phyloP scores from a whole-genome alignment of 2,329 filamentous ascomycete species.

The Curvularia spicifera region DNA sequence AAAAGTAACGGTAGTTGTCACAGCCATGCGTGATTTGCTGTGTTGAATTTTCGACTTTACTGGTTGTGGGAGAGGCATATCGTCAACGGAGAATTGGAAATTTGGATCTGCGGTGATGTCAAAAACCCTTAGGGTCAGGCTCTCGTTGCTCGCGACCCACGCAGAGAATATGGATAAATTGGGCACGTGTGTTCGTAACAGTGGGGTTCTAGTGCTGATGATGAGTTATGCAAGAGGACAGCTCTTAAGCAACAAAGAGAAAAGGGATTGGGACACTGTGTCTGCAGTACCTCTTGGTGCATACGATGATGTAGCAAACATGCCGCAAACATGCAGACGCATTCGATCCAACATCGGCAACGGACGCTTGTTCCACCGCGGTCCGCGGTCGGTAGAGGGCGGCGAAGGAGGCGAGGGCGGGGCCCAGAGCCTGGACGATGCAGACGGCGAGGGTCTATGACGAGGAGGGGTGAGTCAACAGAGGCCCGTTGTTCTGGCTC shows the following conservation, averaged over 20 bases:
- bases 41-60: too few species aligned
- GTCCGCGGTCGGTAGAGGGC: slow-evolving; percentile 5
- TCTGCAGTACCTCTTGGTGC: neutral
- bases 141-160: neutral
- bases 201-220: neutral
- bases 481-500: slow-evolving; percentile 5
- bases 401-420: slow-evolving; percentile 1
- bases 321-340: neutral
- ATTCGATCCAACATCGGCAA: neutral
- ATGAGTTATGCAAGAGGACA: neutral
- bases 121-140: neutral
- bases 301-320: neutral
- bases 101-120: slow-evolving; percentile 3
- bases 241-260: neutral
- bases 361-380: neutral
- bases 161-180: neutral
- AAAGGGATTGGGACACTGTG: neutral
- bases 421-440: neutral
- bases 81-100: neutral
- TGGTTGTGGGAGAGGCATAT: neutral
- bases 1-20: too few species aligned
- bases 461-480: slow-evolving; percentile 13
- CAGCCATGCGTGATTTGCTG: too few species aligned
- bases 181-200: neutral
- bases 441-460: slow-evolving; percentile 6